phyloP scores from a whole-genome alignment of 208 protist species.

The Trichomonas vaginalis region DNA sequence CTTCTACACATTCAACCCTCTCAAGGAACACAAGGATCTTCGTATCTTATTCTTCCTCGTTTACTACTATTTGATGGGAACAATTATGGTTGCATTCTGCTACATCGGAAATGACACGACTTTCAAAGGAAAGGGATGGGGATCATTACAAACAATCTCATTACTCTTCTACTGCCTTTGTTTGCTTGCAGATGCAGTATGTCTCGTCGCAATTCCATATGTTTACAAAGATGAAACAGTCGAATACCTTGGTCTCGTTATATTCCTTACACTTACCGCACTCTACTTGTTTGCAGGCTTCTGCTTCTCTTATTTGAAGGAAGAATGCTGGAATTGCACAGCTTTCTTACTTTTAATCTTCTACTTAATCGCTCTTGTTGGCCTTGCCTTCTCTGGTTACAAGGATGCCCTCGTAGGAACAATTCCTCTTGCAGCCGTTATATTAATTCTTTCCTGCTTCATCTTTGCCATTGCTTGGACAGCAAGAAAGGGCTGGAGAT shows the following conservation, averaged over 20 bases:
- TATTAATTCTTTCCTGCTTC: not conserved
- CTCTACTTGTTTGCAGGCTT: not conserved
- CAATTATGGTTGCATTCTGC: not conserved
- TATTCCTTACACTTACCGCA: not conserved
- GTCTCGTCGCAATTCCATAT: not conserved
- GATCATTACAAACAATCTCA: not conserved
- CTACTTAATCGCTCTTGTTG: not conserved
- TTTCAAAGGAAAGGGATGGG: not conserved
- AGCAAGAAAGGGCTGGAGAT: not conserved
- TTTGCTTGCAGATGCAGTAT: not conserved
- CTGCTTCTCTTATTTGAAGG: not conserved
- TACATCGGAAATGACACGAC: not conserved
- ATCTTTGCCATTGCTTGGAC: not conserved
- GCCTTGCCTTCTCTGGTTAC: not conserved
- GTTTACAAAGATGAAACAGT: not conserved
- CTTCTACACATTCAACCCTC: not conserved
- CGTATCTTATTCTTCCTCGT: not conserved
- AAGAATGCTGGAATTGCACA: not conserved
- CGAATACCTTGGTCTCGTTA: not conserved
- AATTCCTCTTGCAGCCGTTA: not conserved
- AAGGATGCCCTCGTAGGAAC: not conserved
- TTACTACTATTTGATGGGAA: not conserved
- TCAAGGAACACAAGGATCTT: not conserved
- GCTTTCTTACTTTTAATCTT: not conserved
- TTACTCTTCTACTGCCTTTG: not conserved